These are phyloP conservation scores for Phialemonium atrogriseum DNA, from an alignment of 2,329 filamentous ascomycete genomes.

Conservation along the genomic window DNA sequence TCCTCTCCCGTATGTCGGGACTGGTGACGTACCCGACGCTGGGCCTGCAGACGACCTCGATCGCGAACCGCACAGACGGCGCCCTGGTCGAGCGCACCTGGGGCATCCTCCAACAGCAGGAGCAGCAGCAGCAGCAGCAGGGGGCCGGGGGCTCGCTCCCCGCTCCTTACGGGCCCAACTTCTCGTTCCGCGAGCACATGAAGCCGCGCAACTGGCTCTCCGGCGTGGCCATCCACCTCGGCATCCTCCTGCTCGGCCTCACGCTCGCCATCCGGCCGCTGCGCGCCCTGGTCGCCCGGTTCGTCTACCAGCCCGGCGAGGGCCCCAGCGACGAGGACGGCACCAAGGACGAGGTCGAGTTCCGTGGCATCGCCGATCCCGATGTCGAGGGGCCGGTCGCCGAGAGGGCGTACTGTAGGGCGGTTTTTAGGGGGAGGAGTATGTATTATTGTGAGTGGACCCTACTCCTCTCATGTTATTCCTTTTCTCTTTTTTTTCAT, in stretches of 20 bases:
- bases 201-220: conserved; percentile 39
- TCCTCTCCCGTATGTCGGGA: conserved; percentile 41
- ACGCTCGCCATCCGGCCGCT: conserved; percentile 38
- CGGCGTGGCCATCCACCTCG: conserved; percentile 42
- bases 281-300: conserved; percentile 32
- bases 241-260: conserved; percentile 31
- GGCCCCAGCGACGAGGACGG: conserved; percentile 44
- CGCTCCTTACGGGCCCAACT: conserved; percentile 50
- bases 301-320: conserved; percentile 45
- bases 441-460: conserved; percentile 61
- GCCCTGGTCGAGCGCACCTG: conserved; percentile 53
- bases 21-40: conserved; percentile 39
- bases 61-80: conserved; percentile 40
- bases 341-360: conserved; percentile 53
- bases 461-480: too few relatives aligned
- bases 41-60: conserved; percentile 46
- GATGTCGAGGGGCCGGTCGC: conserved; percentile 31
- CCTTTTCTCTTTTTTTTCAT: conserved; percentile 6
- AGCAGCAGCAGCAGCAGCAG: too few relatives aligned
- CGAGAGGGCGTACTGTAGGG: conserved; percentile 46
- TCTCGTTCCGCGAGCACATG: conserved; percentile 48
- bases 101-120: conserved; percentile 48
- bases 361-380: conserved; percentile 54
- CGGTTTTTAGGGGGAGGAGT: conserved; percentile 49
- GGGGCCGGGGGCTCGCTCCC: conserved; percentile 35